Evolutionary conservation across 306 rosid species (phyloP).

Genomic region (Glycyrrhiza uralensis): DNA sequence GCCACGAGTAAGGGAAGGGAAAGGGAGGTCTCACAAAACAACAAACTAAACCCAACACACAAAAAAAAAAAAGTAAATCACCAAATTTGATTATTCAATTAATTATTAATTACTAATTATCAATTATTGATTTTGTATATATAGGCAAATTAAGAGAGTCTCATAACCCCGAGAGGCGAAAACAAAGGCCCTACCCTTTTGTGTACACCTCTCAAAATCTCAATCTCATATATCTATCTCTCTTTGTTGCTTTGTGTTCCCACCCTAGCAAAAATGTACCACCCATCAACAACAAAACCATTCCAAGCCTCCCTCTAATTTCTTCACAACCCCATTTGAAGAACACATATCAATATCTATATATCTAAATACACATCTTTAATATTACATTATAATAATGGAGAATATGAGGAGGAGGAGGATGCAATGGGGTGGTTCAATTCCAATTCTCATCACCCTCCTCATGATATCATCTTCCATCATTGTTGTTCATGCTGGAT

Average conservation of each 20-base stretch:
- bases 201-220: conserved; percentile 22
- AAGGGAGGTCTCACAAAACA: neutral
- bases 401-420: conserved; percentile 16
- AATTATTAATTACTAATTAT: neutral
- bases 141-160: neutral
- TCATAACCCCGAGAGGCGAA: conserved; percentile 6
- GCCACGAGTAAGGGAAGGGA: neutral
- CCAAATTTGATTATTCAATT: neutral
- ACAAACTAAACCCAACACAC: neutral
- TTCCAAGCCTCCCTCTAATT: conserved; percentile 18
- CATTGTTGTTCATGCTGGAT: neutral
- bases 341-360: neutral
- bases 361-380: neutral
- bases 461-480: conserved; percentile 34
- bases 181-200: conserved; percentile 26
- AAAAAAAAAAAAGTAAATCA: neutral
- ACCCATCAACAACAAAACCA: conserved; percentile 18
- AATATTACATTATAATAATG: too few relatives aligned
- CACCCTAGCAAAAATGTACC: conserved; percentile 18
- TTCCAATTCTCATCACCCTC: neutral
- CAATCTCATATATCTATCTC: neutral
- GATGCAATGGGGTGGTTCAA: conserved; percentile 26
- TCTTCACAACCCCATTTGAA: neutral
- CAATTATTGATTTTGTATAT: neutral
- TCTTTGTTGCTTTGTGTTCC: neutral